A percentile compares a stretch with the other conserved stretches of the same genome.
Conservation (phyloP, 768 basidiomycete species). For the Kwoniella europaea region DNA sequence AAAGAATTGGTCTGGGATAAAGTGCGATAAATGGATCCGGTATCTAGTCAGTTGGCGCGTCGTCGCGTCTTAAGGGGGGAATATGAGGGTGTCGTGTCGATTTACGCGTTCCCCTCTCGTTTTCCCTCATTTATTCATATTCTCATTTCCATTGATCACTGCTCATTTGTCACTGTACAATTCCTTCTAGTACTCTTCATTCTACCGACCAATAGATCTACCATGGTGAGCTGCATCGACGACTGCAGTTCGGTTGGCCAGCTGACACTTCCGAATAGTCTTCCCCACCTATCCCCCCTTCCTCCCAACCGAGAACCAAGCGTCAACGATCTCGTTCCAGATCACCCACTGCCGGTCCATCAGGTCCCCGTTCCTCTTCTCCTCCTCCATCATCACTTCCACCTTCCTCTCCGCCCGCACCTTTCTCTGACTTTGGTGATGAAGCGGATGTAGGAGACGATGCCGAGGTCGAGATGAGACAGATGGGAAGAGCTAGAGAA, state of each 20-base stretch:
- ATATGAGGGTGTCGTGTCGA: conserved; percentile 1
- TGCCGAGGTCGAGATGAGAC: conserved; percentile 54
- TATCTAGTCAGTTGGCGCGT: conserved; percentile 12
- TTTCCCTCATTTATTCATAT: conserved; percentile 28
- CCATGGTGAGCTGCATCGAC: conserved; percentile 31
- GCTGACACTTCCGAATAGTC: conserved; percentile 32
- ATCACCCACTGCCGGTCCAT: conserved; percentile 48
- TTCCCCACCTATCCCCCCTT: conserved; percentile 50
- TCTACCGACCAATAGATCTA: background rate
- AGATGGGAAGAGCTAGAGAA: conserved; percentile 52
- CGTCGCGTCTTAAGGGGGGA: conserved; percentile 21
- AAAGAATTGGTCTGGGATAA: conserved; percentile 11
- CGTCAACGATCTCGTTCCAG: conserved; percentile 40
- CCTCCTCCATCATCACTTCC: conserved; percentile 72
- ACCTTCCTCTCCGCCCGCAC: conserved; percentile 79
- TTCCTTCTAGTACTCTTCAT: background rate
- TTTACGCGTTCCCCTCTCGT: conserved; percentile 12
- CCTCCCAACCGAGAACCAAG: conserved; percentile 52
- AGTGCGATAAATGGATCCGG: conserved; percentile 2
- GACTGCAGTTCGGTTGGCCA: background rate
- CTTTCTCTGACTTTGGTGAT: conserved; percentile 81
- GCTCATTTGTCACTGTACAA: background rate
- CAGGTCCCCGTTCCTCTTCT: conserved; percentile 52
- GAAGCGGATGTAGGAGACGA: conserved; percentile 72
- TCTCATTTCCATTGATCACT: background rate